phyloP scores from a whole-genome alignment of 208 protist species.

The Acanthamoeba rhysodes region DNA sequence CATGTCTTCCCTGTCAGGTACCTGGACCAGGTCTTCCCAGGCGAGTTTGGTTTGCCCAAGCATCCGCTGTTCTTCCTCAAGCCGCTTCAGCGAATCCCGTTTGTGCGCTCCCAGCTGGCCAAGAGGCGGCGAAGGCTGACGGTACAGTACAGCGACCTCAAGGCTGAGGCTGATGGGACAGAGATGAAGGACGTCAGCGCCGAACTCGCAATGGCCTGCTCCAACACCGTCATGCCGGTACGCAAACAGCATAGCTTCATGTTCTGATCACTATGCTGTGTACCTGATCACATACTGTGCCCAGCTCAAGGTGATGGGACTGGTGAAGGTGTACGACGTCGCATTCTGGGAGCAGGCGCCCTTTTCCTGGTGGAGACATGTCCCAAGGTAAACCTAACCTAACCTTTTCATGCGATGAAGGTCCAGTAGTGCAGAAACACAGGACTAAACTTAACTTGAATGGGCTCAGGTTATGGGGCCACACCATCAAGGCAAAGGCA shows the following conservation, averaged over 20 bases:
- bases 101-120: not conserved
- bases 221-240: not conserved
- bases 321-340: constrained; percentile 17
- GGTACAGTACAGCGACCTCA: too few relatives aligned
- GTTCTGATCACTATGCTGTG: not conserved
- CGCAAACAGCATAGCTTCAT: not conserved
- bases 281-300: not conserved
- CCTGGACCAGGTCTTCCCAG: constrained; percentile 66
- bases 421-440: too few relatives aligned
- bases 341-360: not conserved
- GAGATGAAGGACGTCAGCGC: not conserved
- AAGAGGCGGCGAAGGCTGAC: too few relatives aligned
- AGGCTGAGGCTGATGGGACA: not conserved
- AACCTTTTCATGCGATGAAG: too few relatives aligned
- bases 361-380: constrained; percentile 7
- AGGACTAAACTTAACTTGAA: too few relatives aligned
- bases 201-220: not conserved
- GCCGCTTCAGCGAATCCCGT: not conserved
- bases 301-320: constrained; percentile 23
- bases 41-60: constrained; percentile 25
- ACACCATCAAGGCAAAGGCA: too few relatives aligned
- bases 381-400: too few relatives aligned
- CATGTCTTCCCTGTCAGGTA: too few relatives aligned
- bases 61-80: constrained; percentile 69
- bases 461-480: too few relatives aligned